phyloP scores from a whole-genome alignment of 768 basidiomycete genomes.

The Austroboletus festivus region DNA sequence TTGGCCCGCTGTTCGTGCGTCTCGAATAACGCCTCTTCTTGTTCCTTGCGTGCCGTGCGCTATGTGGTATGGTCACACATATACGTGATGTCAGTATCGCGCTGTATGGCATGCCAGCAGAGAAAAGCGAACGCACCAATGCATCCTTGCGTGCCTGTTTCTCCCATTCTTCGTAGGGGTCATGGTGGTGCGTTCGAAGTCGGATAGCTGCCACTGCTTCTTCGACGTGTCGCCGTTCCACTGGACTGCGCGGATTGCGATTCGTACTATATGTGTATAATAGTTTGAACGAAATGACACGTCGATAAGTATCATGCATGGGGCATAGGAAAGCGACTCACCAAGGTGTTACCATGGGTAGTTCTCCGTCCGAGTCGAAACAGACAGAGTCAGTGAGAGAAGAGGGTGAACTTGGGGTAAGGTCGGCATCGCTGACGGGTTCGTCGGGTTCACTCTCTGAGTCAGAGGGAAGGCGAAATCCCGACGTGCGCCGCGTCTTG shows the following conservation, averaged over 20 bases:
- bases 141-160: constrained; percentile 46
- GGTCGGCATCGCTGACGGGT: constrained; percentile 38
- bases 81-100: background rate
- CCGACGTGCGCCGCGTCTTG: constrained; percentile 39
- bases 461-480: constrained; percentile 54
- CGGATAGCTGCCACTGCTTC: constrained; percentile 48
- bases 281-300: too few species aligned
- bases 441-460: constrained; percentile 37
- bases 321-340: background rate
- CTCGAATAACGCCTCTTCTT: constrained; percentile 18
- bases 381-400: constrained; percentile 40
- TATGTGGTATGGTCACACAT: too few species aligned
- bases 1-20: constrained; percentile 14
- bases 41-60: constrained; percentile 39
- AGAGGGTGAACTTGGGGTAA: constrained; percentile 28
- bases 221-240: constrained; percentile 37
- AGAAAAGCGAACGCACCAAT: constrained; percentile 31
- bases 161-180: constrained; percentile 52
- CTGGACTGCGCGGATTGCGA: constrained; percentile 21
- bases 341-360: constrained; percentile 11
- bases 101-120: background rate
- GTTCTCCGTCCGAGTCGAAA: constrained; percentile 44
- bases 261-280: constrained; percentile 20
- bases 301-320: too few species aligned
- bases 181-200: constrained; percentile 40